phyloP scores from a whole-genome alignment of 1,284 basidiomycete genomes.

The Trichosporon inkin region DNA sequence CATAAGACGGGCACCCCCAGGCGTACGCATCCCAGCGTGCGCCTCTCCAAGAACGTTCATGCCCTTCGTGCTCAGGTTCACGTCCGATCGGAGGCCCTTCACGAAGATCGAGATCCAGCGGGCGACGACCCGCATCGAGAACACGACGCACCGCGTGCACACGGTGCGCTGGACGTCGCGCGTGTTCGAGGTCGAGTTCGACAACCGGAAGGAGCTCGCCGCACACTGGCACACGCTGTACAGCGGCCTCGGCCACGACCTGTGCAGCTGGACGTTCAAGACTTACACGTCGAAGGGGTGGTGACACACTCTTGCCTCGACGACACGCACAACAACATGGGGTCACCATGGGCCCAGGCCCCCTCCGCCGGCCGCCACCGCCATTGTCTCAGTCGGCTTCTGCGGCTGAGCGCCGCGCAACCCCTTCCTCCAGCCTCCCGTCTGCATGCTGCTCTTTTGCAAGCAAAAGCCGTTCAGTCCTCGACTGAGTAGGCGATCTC shows the following conservation, averaged over 20 bases:
- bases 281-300: conserved; percentile 1
- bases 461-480: too few relatives aligned
- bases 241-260: neutral
- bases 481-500: too few relatives aligned
- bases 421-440: too few relatives aligned
- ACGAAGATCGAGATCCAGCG: neutral
- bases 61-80: conserved; percentile 2
- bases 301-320: too few relatives aligned
- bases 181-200: conserved; percentile 1
- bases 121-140: neutral
- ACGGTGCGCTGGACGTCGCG: neutral
- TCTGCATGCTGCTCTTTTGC: too few relatives aligned
- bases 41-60: neutral
- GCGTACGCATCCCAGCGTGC: too few relatives aligned
- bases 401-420: too few relatives aligned
- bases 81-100: neutral
- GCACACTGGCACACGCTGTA: neutral
- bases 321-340: neutral
- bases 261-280: neutral
- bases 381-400: too few relatives aligned
- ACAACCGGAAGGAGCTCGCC: conserved; percentile 1
- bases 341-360: too few relatives aligned
- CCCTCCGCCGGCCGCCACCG: too few relatives aligned
- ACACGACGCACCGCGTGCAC: neutral
- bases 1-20: neutral